phyloP scores from a whole-genome alignment of 192 early-diverging fungal species.

The Backusella circina region DNA sequence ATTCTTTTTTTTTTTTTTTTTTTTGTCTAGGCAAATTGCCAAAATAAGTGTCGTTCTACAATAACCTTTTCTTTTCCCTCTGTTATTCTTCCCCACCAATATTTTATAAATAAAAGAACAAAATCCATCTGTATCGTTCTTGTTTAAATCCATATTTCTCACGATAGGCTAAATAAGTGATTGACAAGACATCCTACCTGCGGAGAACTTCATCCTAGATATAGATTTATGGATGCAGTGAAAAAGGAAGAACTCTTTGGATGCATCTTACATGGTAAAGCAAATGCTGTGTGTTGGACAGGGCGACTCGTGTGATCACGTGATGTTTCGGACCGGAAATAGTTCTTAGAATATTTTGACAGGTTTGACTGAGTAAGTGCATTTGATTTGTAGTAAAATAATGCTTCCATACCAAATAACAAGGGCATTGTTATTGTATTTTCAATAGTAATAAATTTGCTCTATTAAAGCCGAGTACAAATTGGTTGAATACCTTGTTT shows the following conservation, averaged over 20 bases:
- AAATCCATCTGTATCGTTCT: constrained; percentile 1
- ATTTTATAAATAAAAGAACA: not conserved
- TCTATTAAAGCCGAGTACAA: no score
- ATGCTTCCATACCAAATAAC: no score
- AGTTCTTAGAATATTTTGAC: not conserved
- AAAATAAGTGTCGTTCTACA: not conserved
- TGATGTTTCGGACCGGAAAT: not conserved
- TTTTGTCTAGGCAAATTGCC: not conserved
- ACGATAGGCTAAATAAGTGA: not conserved
- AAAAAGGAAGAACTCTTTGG: constrained; percentile 22
- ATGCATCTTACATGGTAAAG: not conserved
- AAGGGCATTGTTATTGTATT: not conserved
- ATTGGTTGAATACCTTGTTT: no score
- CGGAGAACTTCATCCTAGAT: constrained; percentile 23
- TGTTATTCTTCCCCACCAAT: no score
- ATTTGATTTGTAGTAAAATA: no score
- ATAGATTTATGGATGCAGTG: constrained; percentile 18
- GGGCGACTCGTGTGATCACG: not conserved
- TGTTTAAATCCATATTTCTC: not conserved
- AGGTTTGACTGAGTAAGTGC: not conserved
- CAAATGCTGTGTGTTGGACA: not conserved
- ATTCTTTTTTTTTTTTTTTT: no score
- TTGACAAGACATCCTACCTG: constrained; percentile 4
- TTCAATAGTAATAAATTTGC: no score
- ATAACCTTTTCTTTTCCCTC: not conserved